phyloP scores from a whole-genome alignment of 345 rosid species.

The Camelina hispida region DNA sequence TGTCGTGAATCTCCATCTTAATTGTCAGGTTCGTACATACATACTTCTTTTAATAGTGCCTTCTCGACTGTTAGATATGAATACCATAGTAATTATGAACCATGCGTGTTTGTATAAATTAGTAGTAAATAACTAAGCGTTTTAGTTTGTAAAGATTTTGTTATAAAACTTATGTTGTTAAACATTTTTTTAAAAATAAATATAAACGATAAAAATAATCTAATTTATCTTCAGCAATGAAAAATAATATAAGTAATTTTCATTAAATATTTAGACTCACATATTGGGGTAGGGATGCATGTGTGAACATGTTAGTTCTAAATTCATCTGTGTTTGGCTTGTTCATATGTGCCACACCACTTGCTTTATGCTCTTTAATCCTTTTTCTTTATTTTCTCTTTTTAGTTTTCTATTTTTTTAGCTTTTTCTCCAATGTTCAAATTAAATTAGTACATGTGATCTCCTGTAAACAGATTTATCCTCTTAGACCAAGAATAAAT shows the following conservation, averaged over 20 bases:
- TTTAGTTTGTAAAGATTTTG: no score
- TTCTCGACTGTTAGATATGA: not conserved
- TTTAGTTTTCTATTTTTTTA: not conserved
- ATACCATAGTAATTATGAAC: not conserved
- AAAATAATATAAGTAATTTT: not conserved
- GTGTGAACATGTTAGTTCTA: constrained; percentile 45
- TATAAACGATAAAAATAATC: not conserved
- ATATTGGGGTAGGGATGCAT: constrained; percentile 34
- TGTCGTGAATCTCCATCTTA: constrained; percentile 31
- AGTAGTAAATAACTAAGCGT: no score
- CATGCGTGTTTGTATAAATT: no score
- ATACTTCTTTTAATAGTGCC: not conserved
- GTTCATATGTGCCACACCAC: constrained; percentile 33
- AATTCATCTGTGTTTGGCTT: constrained; percentile 10
- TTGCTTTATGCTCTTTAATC: constrained; percentile 28
- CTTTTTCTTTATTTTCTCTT: not conserved
- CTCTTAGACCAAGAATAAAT: not conserved
- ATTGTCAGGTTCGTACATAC: constrained; percentile 31
- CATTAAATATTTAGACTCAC: not conserved
- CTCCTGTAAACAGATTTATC: constrained; percentile 8
- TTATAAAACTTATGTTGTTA: no score
- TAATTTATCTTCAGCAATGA: not conserved
- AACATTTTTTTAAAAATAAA: no score
- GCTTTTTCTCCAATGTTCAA: not conserved
- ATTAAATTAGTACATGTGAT: not conserved